Base-by-base conservation (phyloP, 768 basidiomycete species). In the Panus rudis region DNA sequence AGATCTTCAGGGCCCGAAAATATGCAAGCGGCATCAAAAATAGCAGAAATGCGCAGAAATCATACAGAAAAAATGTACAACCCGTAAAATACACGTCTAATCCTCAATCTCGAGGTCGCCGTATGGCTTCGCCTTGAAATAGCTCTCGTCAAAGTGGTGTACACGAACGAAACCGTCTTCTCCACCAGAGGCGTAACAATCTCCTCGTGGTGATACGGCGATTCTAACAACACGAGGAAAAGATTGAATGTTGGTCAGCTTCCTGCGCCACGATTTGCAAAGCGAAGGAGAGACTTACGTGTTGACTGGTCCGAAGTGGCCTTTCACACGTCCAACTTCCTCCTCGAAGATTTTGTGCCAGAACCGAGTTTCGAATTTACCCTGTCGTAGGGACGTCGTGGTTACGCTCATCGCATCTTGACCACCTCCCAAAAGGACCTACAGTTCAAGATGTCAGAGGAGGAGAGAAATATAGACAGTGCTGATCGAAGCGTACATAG, bases 341-440 rank as follows among this genome's bases (percentile, higher is more conserved):
- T 96, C 92, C 64, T 94, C 92, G 54, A 94, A 87, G 27, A 94
- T 73, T 53, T 85, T 91, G 72, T 99, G 94, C 92, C 92, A 98
- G 70, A 99, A 97, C 28, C 92, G 76, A 10, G 92, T 90, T 67
- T 98, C 96, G 62, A 99, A 99, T 65, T 97, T 96, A 17, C 94
- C 96, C 62, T 96, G 90, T 40, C 96, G 80, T 19, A 80, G 57
- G 2, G 91, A 92, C 1, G 94, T 98, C 6, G 92, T 98, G 12
- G 96, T 97, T 39, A 98, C 96, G 56, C 70, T 81, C 91, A 92
- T 94, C 4, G 96, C 96, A 60, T 96, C 94, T 65, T 98, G 96
- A 32, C 96, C 96, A 63, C 96, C 94, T 33, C 96, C 96, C 19
- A 96, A 71, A 24, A 98, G 76, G 32, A 93, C 75, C 88, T 92